phyloP scores from a whole-genome alignment of 1,284 basidiomycete genomes.

The Leccinum fallax region DNA sequence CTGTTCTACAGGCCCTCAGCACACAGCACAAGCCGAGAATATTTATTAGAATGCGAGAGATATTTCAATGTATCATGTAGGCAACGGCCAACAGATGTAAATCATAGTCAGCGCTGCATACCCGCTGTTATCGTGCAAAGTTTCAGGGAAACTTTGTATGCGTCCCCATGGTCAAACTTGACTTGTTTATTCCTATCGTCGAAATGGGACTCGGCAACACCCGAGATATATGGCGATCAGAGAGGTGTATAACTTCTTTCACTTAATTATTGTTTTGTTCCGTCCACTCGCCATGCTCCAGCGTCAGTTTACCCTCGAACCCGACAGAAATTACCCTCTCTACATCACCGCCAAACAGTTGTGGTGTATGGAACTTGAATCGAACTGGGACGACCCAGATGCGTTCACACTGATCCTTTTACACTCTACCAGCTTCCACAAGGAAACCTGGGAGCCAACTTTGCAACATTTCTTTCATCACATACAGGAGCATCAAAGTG shows the following conservation, averaged over 20 bases:
- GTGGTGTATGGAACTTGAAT: conserved; percentile 44
- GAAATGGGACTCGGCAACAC: background rate
- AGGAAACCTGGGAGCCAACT: conserved; percentile 67
- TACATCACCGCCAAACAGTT: conserved; percentile 58
- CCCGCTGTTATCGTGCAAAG: background rate
- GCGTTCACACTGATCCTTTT: conserved; percentile 57
- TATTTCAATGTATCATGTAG: background rate
- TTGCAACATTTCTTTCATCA: conserved; percentile 33
- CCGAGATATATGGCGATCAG: background rate
- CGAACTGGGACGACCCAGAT: conserved; percentile 34
- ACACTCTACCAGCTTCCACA: conserved; percentile 68
- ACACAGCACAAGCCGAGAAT: background rate
- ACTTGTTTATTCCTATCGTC: background rate
- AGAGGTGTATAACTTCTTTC: no score
- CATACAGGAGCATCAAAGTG: conserved; percentile 18
- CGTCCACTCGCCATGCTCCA: conserved; percentile 20
- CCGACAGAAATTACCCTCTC: conserved; percentile 46
- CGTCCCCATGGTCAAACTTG: no score
- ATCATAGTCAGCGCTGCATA: background rate
- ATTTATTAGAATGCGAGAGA: no score
- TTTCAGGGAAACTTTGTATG: background rate
- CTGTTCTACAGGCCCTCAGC: background rate
- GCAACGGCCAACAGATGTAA: background rate
- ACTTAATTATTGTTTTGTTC: background rate
- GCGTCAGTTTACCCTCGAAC: conserved; percentile 24